Percentiles rank a stretch among this genome's conserved stretches.
These are phyloP conservation scores for Solanum sitiens DNA, from an alignment of 257 asterid genomes.

Conservation along the genomic window DNA sequence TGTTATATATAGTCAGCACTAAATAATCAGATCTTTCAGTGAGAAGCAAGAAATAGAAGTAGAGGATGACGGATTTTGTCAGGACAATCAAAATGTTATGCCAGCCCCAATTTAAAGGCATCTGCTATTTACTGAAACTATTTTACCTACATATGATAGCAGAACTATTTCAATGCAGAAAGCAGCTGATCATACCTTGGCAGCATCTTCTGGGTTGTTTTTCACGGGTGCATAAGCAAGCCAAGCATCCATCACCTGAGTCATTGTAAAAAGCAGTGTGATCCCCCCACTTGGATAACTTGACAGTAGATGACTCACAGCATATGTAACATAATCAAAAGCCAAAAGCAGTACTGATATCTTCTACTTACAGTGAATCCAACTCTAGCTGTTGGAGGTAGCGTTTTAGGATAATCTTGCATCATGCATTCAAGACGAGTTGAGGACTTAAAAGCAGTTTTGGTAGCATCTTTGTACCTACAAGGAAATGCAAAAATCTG, in stretches of 20 bases:
- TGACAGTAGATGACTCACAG: not conserved
- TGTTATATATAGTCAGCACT: not conserved
- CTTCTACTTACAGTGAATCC: slow-evolving; percentile 84
- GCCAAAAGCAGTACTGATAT: not conserved
- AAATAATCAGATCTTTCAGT: not conserved
- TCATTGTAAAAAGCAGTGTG: not conserved
- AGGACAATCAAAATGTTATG: not conserved
- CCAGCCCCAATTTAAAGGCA: not conserved
- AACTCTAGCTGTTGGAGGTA: slow-evolving; percentile 91
- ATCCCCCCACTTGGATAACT: not conserved
- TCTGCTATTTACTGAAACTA: not conserved
- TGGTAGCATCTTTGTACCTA: slow-evolving; percentile 91
- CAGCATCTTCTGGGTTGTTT: slow-evolving; percentile 99
- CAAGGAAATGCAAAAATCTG: slow-evolving; percentile 5
- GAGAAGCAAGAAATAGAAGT: not conserved
- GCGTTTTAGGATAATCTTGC: slow-evolving; percentile 98
- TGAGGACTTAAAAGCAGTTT: slow-evolving; percentile 86
- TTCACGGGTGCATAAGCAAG: slow-evolving; percentile 98
- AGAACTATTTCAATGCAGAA: not conserved
- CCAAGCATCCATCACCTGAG: slow-evolving; percentile 87
- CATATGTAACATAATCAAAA: not conserved
- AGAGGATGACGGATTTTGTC: not conserved
- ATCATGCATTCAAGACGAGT: slow-evolving; percentile 99
- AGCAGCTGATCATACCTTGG: slow-evolving; percentile 50
- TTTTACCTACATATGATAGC: not conserved